phyloP scores from a whole-genome alignment of 2,329 filamentous ascomycete genomes.

The Alternaria infectoria region DNA sequence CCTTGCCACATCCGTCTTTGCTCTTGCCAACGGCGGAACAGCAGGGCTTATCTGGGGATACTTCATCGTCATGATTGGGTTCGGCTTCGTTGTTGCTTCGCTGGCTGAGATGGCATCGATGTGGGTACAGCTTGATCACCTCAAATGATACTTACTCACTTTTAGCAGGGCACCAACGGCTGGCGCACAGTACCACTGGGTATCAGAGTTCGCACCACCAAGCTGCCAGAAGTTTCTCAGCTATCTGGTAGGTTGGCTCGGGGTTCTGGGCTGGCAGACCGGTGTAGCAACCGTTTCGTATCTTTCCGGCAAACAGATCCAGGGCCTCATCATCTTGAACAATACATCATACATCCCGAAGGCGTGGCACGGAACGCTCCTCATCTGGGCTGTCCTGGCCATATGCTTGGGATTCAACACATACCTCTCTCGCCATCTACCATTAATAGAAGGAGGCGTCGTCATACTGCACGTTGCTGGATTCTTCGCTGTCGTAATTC shows the following conservation, averaged over 20 bases:
- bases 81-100: slow-evolving; percentile 29
- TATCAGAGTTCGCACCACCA: slow-evolving; percentile 47
- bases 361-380: slow-evolving; percentile 56
- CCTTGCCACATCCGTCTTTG: slow-evolving; percentile 19
- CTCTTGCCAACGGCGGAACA: slow-evolving; percentile 35
- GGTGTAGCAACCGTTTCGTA: slow-evolving; percentile 52
- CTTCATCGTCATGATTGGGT: slow-evolving; percentile 30
- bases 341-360: slow-evolving; percentile 47
- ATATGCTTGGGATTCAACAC: slow-evolving; percentile 50
- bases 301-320: slow-evolving; percentile 52
- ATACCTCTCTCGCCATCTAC: slow-evolving; percentile 48
- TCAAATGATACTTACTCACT: background rate
- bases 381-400: slow-evolving; percentile 51
- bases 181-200: slow-evolving; percentile 44
- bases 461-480: slow-evolving; percentile 56
- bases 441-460: slow-evolving; percentile 8
- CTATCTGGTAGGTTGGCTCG: slow-evolving; percentile 54
- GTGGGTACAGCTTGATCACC: slow-evolving; percentile 13
- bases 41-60: slow-evolving; percentile 41
- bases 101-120: slow-evolving; percentile 47
- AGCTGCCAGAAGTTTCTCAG: slow-evolving; percentile 48
- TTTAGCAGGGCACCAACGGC: slow-evolving; percentile 34
- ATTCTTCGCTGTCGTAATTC: slow-evolving; percentile 57
- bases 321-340: slow-evolving; percentile 45
- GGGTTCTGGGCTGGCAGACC: slow-evolving; percentile 55